Evolutionary conservation across 495 filamentous ascomycete genomes (phyloP), one percentile per base, ranked within the genome.

Genomic region (Sporormia fimetaria): DNA sequence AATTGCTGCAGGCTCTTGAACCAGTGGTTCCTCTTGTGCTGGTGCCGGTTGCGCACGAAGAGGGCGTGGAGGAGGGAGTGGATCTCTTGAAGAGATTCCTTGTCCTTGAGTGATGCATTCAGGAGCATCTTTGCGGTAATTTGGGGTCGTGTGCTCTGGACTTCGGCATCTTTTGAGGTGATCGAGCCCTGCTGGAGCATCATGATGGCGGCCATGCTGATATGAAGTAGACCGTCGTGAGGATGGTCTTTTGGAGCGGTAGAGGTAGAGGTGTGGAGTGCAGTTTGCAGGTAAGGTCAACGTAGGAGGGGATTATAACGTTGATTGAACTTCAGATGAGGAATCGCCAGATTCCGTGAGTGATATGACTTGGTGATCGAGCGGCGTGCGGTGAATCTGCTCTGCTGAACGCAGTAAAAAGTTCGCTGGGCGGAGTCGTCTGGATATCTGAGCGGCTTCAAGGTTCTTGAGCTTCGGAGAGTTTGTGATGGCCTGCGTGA

Each of bases 21-120:
- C 51, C 51, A 54, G 15, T 29, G 35, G 31, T 25, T 49, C 14
- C 45, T 35, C 8, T 45, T 40, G 41, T 54, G 51, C 37, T 54
- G 51, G 37, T 54, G 49, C 11, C 37, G 33, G 25, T 54, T 54
- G 16, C 51, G 40, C 0, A 37, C 31, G 32, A 38, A 54, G 28
- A 54, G 40, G 36, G 37, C 30, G 14, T 29, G 21, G 34, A 54
- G 41, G 2, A 54, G 40, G 22, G 41, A 44, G 26, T 37, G 33
- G 37, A 49, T 44, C 32, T 44, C 45, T 23, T 18, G 8, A 4
- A 54, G 36, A 12, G 28, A 23, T 20, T 38, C 30, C 21, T 41
- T 49, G 9, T 49, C 40, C 8, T 21, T 33, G 1, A n/a, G 18
- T 15, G 10, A 20, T 21, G 34, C 34, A 14, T 7, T 15, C 23